Evolutionary conservation across 1,284 basidiomycete genomes (phyloP), one percentile per base, ranked within the genome.

Genomic region (Hemileia vastatrix): DNA sequence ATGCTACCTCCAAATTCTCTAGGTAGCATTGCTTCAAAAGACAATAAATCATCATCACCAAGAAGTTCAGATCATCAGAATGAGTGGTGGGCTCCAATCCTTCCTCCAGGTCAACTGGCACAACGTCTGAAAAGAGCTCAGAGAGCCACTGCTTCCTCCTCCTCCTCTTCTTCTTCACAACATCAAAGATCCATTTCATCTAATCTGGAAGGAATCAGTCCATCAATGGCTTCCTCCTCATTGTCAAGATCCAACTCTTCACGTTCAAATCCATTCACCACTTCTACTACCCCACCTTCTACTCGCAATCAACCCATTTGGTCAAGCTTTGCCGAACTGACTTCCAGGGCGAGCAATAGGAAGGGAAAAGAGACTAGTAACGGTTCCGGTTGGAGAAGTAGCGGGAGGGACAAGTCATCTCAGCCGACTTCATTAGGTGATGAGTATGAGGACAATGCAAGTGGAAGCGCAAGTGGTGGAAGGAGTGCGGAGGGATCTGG

Each of bases 61-160:
- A n/a, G n/a, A n/a, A n/a, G n/a, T n/a, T n/a, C n/a, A n/a, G n/a
- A n/a, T n/a, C n/a, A n/a, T n/a, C n/a, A n/a, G n/a, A n/a, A n/a
- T n/a, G n/a, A n/a, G n/a, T n/a, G n/a, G n/a, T n/a, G n/a, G n/a
- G n/a, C n/a, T n/a, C n/a, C n/a, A n/a, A n/a, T n/a, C n/a, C n/a
- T n/a, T n/a, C n/a, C n/a, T n/a, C n/a, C n/a, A n/a, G n/a, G n/a
- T n/a, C n/a, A n/a, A n/a, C n/a, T n/a, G n/a, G n/a, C n/a, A n/a
- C n/a, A n/a, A n/a, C n/a, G n/a, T n/a, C n/a, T n/a, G n/a, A n/a
- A n/a, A n/a, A n/a, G n/a, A n/a, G n/a, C n/a, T n/a, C n/a, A 71
- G 54, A 64, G 62, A 33, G 67, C 67, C 15, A 57, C 21, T 19
- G 19, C 36, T 40, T 40, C 36, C 9, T 40, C 36, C 15, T 40